Conservation (phyloP, 2,329 filamentous ascomycete species). For the Colletotrichum tanaceti region DNA sequence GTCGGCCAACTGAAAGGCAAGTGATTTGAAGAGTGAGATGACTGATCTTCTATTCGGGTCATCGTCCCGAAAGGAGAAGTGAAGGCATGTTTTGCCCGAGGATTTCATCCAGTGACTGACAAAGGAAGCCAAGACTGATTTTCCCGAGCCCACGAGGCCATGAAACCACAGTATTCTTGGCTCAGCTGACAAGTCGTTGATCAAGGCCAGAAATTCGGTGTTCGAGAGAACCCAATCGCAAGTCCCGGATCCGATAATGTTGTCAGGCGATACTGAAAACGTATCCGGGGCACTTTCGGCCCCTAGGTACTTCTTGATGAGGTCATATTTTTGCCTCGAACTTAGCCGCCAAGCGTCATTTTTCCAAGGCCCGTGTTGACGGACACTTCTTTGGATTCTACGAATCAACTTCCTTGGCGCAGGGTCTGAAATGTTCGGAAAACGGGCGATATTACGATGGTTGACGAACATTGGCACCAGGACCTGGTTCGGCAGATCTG, state of each 20-base stretch:
- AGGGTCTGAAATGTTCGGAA: not conserved
- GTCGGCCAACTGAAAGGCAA: not conserved
- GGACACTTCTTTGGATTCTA: not conserved
- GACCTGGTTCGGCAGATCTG: not conserved
- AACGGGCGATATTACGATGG: not conserved
- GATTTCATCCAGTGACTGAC: not conserved
- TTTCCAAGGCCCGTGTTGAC: not conserved
- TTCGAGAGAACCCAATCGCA: not conserved
- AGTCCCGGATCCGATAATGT: not conserved
- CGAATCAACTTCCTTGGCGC: not conserved
- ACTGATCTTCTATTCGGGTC: not conserved
- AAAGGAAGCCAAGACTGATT: not conserved
- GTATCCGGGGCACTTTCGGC: not conserved
- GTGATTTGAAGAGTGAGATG: not conserved
- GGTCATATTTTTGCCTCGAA: not conserved
- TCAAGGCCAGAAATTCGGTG: not conserved
- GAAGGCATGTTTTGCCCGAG: not conserved
- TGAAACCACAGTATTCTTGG: not conserved
- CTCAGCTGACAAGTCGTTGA: not conserved
- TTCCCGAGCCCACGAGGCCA: not conserved
- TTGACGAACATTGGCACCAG: not conserved
- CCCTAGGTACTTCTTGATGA: not conserved
- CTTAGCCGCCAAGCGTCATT: not conserved
- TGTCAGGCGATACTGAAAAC: not conserved
- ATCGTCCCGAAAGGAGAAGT: not conserved